These are phyloP conservation scores for Mycena filopes DNA, from an alignment of 768 basidiomycete species.

Conservation along the genomic window DNA sequence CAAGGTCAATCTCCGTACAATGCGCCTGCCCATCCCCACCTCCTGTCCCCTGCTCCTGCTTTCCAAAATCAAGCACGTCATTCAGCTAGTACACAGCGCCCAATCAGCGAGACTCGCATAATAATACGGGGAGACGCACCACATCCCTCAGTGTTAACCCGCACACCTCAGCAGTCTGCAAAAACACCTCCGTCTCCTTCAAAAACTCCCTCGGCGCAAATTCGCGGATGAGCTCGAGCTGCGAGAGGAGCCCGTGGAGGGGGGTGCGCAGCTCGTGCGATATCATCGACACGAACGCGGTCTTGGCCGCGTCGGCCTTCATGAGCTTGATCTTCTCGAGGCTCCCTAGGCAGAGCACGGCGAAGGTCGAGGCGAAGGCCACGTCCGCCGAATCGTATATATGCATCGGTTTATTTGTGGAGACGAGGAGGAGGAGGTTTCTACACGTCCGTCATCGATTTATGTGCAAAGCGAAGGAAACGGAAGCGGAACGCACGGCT, in stretches of 20 bases:
- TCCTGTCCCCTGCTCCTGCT: conserved; percentile 11
- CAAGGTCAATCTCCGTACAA: conserved; percentile 14
- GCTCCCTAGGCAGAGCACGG: conserved; percentile 17
- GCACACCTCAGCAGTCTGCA: conserved; percentile 20
- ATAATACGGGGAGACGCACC: no score
- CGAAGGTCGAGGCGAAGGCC: conserved; percentile 21
- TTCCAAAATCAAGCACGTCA: conserved; percentile 21
- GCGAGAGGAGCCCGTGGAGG: conserved; percentile 19
- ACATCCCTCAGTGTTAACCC: conserved; percentile 20
- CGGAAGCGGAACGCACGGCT: conserved; percentile 2
- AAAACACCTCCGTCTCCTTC: conserved; percentile 11
- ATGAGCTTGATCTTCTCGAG: conserved; percentile 21
- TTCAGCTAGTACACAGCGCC: not conserved
- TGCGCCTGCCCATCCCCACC: conserved; percentile 9
- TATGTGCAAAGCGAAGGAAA: not conserved
- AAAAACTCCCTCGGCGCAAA: conserved; percentile 20
- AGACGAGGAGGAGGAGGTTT: conserved; percentile 14
- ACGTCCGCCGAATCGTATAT: conserved; percentile 15
- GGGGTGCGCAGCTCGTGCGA: conserved; percentile 18
- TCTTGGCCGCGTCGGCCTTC: conserved; percentile 20
- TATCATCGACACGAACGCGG: conserved; percentile 16
- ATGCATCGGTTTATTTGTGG: not conserved
- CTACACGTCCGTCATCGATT: not conserved
- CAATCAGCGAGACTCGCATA: no score
- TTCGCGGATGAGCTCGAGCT: conserved; percentile 23